Evolutionary conservation across 2,329 filamentous ascomycete genomes (phyloP), one percentile per base, ranked within the genome.

Genomic region (Colletotrichum higginsianum): DNA sequence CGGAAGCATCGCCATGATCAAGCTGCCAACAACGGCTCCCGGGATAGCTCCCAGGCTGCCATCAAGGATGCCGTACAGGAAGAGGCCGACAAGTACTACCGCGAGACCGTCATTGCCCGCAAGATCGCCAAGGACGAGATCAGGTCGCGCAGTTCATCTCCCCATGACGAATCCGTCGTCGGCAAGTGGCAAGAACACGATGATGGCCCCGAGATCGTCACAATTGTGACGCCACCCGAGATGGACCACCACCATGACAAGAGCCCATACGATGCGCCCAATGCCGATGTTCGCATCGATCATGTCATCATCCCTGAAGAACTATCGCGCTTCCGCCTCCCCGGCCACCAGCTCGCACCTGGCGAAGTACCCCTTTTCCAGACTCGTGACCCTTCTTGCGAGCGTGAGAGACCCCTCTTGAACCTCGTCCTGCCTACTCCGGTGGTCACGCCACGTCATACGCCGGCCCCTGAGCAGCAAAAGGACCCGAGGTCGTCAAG

Each of bases 241-340:
- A 85, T 86, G 82, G 83, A 86, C 42, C 80, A 83, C 6, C 78
- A 77, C 67, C 80, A 82, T 12, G 83, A 84, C 50, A 86, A 86
- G 79, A 86, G 84, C 66, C 85, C 80, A 11, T 92, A 88, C 67
- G 88, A 87, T 73, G 87, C 80, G 9, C 90, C 90, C 2, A 84
- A 92, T 76, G 90, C 90, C n/a, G 90, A 92, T 77, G 89, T 92
- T 64, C 84, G 82, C 62, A 87, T 91, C 70, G 90, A 92, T 77
- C 87, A 90, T 75, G 80, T 87, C 71, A 84, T 91, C 72, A 83
- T 85, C 64, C 90, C 90, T 6, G 78, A 79, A 50, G 87, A 91
- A 40, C 79, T 89, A 66, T 73, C 79, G 69, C 79, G 77, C 53
- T 82, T 85, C 77, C 75, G 73, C 44, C 75, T 78, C 12, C 75